These are phyloP conservation scores for Myrica gale DNA, from an alignment of 306 rosid genomes.

Conservation along the genomic window DNA sequence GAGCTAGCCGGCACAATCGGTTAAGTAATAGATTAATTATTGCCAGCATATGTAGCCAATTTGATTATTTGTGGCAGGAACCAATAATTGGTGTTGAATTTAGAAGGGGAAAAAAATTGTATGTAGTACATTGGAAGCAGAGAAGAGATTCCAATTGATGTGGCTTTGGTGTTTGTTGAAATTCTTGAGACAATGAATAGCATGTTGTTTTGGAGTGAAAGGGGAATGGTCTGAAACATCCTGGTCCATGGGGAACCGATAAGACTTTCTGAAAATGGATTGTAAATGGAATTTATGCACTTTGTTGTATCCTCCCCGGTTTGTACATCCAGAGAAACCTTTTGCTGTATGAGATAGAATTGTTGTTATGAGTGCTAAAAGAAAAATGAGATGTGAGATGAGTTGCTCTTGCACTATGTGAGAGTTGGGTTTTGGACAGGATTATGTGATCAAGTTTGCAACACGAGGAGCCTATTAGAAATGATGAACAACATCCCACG, in stretches of 20 bases:
- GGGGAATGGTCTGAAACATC: neutral
- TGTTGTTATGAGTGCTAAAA: too few relatives aligned
- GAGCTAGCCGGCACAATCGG: neutral
- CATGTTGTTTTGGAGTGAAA: neutral
- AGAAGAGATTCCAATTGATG: neutral
- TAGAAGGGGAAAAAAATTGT: neutral
- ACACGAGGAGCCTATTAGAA: too few relatives aligned
- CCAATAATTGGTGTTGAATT: neutral
- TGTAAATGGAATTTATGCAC: too few relatives aligned
- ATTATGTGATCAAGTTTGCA: too few relatives aligned
- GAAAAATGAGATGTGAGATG: too few relatives aligned
- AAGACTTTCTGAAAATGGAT: neutral
- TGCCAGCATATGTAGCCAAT: neutral
- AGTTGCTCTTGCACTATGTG: too few relatives aligned
- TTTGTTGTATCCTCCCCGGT: neutral
- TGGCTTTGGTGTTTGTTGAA: slow-evolving; percentile 33
- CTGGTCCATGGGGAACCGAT: neutral
- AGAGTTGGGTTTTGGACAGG: too few relatives aligned
- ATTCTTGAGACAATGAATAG: neutral
- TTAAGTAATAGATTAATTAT: neutral
- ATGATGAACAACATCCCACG: too few relatives aligned
- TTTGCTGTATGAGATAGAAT: too few relatives aligned
- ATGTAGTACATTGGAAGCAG: neutral
- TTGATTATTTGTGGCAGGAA: neutral
- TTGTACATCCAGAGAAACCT: neutral